Evolutionary conservation across 1,284 basidiomycete genomes (phyloP), one percentile per base, ranked within the genome.

Genomic region (Rhodotorula glutinis): DNA sequence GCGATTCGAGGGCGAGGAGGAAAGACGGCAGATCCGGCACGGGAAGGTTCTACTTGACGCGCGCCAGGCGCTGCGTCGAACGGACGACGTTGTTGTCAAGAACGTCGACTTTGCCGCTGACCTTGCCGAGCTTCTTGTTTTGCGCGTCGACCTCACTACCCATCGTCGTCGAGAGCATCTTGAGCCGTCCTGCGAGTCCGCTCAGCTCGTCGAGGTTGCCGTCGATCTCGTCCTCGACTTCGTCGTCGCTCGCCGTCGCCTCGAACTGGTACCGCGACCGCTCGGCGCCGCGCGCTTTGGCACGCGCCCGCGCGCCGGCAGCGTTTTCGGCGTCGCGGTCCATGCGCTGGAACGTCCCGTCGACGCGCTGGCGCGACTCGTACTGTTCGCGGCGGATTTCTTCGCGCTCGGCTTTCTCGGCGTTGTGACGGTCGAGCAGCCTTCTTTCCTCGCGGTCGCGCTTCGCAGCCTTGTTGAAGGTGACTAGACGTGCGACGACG

Each of bases 171-270:
- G 91, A 91, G 30, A 98, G 81, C 33, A 87, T 85, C 80, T 93
- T 95, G 73, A 99, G 83, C 62, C 88, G 82, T 79, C 88, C 89
- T 5, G 90, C 87, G 57, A 90, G 85, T 65, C 88, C 87, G 53
- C 85, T 82, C 67, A 96, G 91, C 80, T 97, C 92, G 78, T 92
- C 87, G 58, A 99, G 80, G 78, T 98, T 98, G 72, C 87, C 86
- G 75, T 98, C 95, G 30, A 98, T 78, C 78, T 94, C 84, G 69
- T 85, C 82, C 74, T 86, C 85, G 57, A 85, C 76, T 80, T 97
- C 93, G 76, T 98, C 94, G 76, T 99, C 96, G n/a, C 90, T 92
- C 23, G 85, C 90, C 46, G 88, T 90, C n/a, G 88, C 87, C 74
- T 98, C 95, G 75, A 98, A 98, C 79, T 98, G 94, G 79, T 87